Evolutionary conservation across 805 yeast species (phyloP).

Genomic region (Suhomyces pyralidae): DNA sequence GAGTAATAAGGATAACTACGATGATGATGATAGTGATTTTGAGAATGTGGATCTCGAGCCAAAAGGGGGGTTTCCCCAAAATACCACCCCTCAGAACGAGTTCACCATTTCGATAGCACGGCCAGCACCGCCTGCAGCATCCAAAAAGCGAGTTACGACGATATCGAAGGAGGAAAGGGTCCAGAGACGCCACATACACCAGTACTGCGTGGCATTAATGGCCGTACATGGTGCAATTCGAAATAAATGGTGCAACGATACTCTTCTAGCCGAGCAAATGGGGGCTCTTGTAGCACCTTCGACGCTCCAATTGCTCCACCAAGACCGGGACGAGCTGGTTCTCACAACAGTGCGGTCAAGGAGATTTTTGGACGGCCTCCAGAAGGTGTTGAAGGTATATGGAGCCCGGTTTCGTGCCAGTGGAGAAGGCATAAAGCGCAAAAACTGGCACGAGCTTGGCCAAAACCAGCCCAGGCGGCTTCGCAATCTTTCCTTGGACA

Average conservation of each 20-base stretch:
- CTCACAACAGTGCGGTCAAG: conserved; percentile 50
- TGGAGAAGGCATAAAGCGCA: conserved; percentile 32
- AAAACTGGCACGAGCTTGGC: conserved; percentile 33
- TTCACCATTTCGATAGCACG: conserved; percentile 9
- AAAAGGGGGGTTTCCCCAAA: background rate
- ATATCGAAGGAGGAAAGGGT: conserved; percentile 55
- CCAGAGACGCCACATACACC: conserved; percentile 54
- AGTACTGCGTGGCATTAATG: conserved; percentile 55
- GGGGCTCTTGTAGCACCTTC: conserved; percentile 46
- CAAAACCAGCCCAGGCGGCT: conserved; percentile 20
- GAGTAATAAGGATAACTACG: conserved; percentile 7
- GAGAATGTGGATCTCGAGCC: conserved; percentile 19
- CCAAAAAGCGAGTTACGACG: conserved; percentile 27
- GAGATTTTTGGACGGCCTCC: conserved; percentile 72
- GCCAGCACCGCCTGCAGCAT: conserved; percentile 10
- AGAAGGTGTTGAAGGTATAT: conserved; percentile 66
- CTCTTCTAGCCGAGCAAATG: conserved; percentile 38
- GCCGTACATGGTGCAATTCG: conserved; percentile 64
- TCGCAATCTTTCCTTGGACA: conserved; percentile 29
- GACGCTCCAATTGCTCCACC: conserved; percentile 39
- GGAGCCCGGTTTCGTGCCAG: conserved; percentile 49
- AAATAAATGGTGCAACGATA: conserved; percentile 70
- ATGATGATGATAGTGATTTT: conserved; percentile 22
- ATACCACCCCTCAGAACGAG: background rate
- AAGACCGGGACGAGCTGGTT: conserved; percentile 8